Conservation (phyloP, 768 basidiomycete species). For the Gautieria morchelliformis region DNA sequence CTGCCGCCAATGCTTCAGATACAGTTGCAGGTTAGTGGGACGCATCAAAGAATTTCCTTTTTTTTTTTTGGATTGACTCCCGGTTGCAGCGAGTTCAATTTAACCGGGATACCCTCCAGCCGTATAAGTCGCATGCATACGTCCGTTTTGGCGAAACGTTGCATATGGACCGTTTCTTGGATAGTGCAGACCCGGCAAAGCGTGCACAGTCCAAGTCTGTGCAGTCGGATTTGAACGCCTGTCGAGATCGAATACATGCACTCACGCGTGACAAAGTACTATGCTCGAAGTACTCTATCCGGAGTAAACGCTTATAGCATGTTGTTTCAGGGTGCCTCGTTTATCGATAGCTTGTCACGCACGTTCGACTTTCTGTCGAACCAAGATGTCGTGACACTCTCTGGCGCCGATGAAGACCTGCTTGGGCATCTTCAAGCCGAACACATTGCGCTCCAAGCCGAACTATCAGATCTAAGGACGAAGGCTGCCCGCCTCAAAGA, state of each 20-base stretch:
- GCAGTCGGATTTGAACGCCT: slow-evolving; percentile 51
- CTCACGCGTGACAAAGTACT: slow-evolving; percentile 67
- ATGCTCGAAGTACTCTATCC: background rate
- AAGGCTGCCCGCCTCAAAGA: slow-evolving; percentile 48
- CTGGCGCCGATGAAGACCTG: slow-evolving; percentile 55
- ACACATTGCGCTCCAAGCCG: slow-evolving; percentile 37
- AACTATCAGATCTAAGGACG: slow-evolving; percentile 47
- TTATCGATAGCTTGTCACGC: slow-evolving; percentile 42
- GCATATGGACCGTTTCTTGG: slow-evolving; percentile 87
- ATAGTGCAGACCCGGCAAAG: slow-evolving; percentile 61
- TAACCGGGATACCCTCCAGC: slow-evolving; percentile 81
- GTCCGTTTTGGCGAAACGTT: slow-evolving; percentile 84
- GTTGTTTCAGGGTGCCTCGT: slow-evolving; percentile 46
- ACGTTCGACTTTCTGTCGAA: slow-evolving; percentile 50
- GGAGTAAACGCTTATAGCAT: background rate
- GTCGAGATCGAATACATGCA: slow-evolving; percentile 57
- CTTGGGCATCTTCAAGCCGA: slow-evolving; percentile 44
- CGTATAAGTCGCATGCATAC: slow-evolving; percentile 94
- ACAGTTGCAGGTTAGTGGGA: slow-evolving; percentile 72
- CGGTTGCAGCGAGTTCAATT: slow-evolving; percentile 75
- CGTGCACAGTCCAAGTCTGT: slow-evolving; percentile 61
- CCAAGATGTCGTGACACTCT: slow-evolving; percentile 32
- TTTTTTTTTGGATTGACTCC: slow-evolving; percentile 5
- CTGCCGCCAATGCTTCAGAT: slow-evolving; percentile 89
- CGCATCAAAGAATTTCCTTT: background rate